These are phyloP conservation scores for Claviceps capensis DNA, from an alignment of 2,329 filamentous ascomycete species.

Conservation along the genomic window DNA sequence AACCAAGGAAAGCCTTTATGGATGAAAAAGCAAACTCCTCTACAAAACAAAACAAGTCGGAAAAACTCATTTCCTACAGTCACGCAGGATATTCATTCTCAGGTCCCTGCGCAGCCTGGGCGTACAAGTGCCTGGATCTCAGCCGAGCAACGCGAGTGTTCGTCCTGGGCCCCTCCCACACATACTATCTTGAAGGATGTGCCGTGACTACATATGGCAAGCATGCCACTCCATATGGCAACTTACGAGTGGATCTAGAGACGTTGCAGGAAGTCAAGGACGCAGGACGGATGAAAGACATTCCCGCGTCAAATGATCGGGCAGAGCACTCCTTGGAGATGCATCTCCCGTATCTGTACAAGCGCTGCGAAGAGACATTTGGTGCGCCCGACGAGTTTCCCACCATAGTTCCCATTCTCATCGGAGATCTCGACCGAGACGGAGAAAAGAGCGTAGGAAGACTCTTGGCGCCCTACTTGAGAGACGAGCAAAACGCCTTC, in stretches of 20 bases:
- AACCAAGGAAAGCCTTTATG: no score
- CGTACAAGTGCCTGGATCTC: constrained; percentile 80
- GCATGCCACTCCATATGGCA: constrained; percentile 64
- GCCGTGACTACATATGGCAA: constrained; percentile 59
- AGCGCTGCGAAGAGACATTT: constrained; percentile 45
- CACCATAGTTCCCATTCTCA: constrained; percentile 68
- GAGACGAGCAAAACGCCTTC: constrained; percentile 64
- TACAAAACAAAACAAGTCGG: neutral
- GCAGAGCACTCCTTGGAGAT: constrained; percentile 91
- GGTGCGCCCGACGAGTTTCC: constrained; percentile 45
- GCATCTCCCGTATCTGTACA: constrained; percentile 89
- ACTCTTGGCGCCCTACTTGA: constrained; percentile 65
- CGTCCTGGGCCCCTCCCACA: constrained; percentile 84
- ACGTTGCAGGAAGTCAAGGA: constrained; percentile 36
- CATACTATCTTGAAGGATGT: constrained; percentile 63
- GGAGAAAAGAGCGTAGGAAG: constrained; percentile 57
- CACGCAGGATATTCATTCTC: constrained; percentile 93
- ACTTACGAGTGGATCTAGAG: constrained; percentile 49
- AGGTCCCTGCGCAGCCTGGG: constrained; percentile 83
- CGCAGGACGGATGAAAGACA: constrained; percentile 28
- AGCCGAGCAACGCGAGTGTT: constrained; percentile 76
- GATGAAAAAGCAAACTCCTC: neutral
- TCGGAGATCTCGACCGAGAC: constrained; percentile 54
- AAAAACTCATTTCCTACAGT: constrained; percentile 29
- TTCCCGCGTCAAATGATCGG: constrained; percentile 55